Percentiles rank a stretch among this genome's conserved stretches.
These are phyloP conservation scores for Leccinum subgranulosum DNA, from an alignment of 768 basidiomycete genomes.

Conservation along the genomic window DNA sequence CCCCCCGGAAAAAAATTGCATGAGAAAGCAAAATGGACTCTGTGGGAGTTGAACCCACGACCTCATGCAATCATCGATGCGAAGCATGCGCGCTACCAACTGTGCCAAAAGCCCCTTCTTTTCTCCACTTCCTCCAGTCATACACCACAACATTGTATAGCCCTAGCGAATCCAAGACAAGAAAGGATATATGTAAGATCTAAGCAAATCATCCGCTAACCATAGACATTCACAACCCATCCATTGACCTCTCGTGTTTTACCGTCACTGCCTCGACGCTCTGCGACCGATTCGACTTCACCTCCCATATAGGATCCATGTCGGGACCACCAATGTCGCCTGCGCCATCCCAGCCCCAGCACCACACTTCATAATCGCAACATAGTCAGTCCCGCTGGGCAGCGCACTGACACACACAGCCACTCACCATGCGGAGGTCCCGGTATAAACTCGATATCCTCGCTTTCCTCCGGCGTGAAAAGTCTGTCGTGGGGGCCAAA, in stretches of 20 bases:
- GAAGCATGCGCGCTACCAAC: slow-evolving; percentile 62
- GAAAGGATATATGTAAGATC: slow-evolving; percentile 5
- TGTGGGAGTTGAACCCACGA: slow-evolving; percentile 56
- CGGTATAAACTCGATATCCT: slow-evolving; percentile 68
- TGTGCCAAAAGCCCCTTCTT: slow-evolving; percentile 49
- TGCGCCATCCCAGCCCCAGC: slow-evolving; percentile 99
- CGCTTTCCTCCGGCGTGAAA: slow-evolving; percentile 85
- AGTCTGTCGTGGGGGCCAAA: slow-evolving; percentile 96
- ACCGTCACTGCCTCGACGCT: slow-evolving; percentile 58
- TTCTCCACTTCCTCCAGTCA: background rate
- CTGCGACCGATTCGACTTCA: slow-evolving; percentile 65
- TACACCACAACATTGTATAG: background rate
- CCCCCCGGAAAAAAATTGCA: background rate
- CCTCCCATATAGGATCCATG: slow-evolving; percentile 97
- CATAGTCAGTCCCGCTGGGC: slow-evolving; percentile 2
- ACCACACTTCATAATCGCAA: slow-evolving; percentile 70
- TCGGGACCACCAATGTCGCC: slow-evolving; percentile 97
- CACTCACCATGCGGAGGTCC: slow-evolving; percentile 81
- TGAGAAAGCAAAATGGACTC: slow-evolving; percentile 13
- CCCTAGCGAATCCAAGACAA: background rate
- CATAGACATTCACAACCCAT: slow-evolving; percentile 18
- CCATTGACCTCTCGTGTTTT: slow-evolving; percentile 57
- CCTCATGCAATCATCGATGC: slow-evolving; percentile 48
- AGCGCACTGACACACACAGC: background rate
- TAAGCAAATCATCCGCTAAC: slow-evolving; percentile 5